Conservation (phyloP, 2,329 filamentous ascomycete genomes). For the Westerdykella aurantiaca region DNA sequence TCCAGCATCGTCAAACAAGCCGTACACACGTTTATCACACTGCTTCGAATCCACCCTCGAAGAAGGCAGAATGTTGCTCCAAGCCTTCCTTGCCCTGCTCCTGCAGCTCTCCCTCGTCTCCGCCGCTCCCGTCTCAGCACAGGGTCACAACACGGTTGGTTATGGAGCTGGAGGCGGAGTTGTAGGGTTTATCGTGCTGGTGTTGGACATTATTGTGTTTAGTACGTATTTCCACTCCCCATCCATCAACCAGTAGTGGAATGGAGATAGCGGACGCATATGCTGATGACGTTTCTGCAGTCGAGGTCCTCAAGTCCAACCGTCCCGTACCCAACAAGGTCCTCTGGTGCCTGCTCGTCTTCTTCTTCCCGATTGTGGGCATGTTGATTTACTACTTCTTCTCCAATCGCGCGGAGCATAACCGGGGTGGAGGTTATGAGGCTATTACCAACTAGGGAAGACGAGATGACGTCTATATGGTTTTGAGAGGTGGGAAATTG, state of each 20-base stretch:
- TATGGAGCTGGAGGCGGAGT: constrained; percentile 59
- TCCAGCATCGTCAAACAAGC: no score
- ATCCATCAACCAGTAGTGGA: constrained; percentile 6
- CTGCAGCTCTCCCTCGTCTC: constrained; percentile 51
- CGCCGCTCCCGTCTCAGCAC: constrained; percentile 39
- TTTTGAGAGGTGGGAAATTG: no score
- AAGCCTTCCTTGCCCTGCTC: constrained; percentile 39
- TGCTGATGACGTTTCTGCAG: constrained; percentile 35
- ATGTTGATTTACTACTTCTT: constrained; percentile 60
- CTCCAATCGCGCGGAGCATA: constrained; percentile 55
- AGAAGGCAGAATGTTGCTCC: constrained; percentile 17
- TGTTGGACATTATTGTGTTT: constrained; percentile 59
- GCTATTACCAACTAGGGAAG: constrained; percentile 28
- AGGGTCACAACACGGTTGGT: constrained; percentile 46
- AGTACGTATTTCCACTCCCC: constrained; percentile 42
- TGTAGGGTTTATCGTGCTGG: constrained; percentile 55
- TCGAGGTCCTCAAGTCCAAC: constrained; percentile 60
- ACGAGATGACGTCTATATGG: no score
- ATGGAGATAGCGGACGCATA: no score
- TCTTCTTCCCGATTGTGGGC: constrained; percentile 59
- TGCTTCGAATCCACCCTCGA: background rate
- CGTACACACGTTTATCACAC: no score
- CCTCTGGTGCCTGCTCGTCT: constrained; percentile 58
- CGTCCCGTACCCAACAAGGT: constrained; percentile 54
- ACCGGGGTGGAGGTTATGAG: constrained; percentile 51